A percentile compares a stretch with the other conserved stretches of the same genome.
Conservation (phyloP, 345 rosid species). For the Firmiana major region DNA sequence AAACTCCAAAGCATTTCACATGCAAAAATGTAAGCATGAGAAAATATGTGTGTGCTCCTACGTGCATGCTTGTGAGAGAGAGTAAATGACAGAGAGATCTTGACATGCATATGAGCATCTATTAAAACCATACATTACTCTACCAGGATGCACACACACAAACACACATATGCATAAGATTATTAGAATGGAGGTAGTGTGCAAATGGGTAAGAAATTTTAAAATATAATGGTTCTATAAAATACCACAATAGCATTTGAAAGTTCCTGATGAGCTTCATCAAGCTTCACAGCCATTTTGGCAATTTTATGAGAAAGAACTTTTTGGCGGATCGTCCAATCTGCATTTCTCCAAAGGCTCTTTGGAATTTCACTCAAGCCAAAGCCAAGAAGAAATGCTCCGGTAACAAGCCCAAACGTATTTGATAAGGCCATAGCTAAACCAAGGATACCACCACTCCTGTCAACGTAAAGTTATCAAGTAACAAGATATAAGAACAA, state of each 20-base stretch:
- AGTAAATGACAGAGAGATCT: background rate
- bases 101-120: background rate
- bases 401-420: slow-evolving; percentile 98
- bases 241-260: slow-evolving; percentile 98
- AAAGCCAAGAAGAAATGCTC: slow-evolving; percentile 99
- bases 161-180: too few species aligned
- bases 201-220: background rate
- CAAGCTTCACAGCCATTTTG: slow-evolving; percentile 96
- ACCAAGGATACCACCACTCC: slow-evolving; percentile 69
- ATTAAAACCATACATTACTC: background rate
- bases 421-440: slow-evolving; percentile 98
- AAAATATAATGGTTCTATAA: slow-evolving; percentile 10
- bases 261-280: slow-evolving; percentile 94
- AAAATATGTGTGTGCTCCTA: background rate
- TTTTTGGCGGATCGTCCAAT: slow-evolving; percentile 90
- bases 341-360: slow-evolving; percentile 82
- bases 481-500: background rate
- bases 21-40: background rate
- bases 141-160: background rate
- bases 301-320: slow-evolving; percentile 97
- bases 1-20: background rate
- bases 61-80: too few species aligned
- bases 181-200: background rate
- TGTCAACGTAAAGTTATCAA: slow-evolving; percentile 24
- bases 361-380: slow-evolving; percentile 98